phyloP scores from a whole-genome alignment of 2,329 filamentous ascomycete genomes.

The Aspergillus quadricinctus region DNA sequence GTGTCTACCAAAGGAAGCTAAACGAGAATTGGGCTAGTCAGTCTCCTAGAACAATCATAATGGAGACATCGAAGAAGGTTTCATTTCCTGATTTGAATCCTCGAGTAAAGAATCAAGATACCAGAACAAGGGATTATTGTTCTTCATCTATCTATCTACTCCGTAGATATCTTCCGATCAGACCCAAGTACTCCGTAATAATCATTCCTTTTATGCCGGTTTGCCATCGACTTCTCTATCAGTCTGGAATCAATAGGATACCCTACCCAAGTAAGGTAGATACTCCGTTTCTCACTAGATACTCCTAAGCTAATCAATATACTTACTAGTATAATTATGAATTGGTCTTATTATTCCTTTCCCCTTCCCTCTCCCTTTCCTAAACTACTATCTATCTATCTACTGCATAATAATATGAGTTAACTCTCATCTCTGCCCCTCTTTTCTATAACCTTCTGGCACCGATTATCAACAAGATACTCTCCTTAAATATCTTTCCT shows the following conservation, averaged over 20 bases:
- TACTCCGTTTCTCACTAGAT: background rate
- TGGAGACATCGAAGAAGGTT: background rate
- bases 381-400: background rate
- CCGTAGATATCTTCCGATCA: background rate
- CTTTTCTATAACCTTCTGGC: constrained; percentile 1
- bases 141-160: background rate
- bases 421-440: background rate
- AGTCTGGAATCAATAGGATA: background rate
- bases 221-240: background rate
- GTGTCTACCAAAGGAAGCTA: constrained; percentile 8
- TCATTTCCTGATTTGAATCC: background rate
- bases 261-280: constrained; percentile 1
- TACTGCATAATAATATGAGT: background rate
- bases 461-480: background rate
- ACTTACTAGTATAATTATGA: background rate
- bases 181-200: background rate
- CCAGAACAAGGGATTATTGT: background rate
- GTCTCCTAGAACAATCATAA: background rate
- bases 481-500: background rate
- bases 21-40: constrained; percentile 6
- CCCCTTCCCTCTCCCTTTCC: constrained; percentile 1
- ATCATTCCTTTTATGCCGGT: background rate
- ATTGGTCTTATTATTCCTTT: background rate
- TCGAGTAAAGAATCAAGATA: background rate
- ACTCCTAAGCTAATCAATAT: background rate